Evolutionary conservation across 495 filamentous ascomycete genomes (phyloP).

Genomic region (Podospora pseudocomata): DNA sequence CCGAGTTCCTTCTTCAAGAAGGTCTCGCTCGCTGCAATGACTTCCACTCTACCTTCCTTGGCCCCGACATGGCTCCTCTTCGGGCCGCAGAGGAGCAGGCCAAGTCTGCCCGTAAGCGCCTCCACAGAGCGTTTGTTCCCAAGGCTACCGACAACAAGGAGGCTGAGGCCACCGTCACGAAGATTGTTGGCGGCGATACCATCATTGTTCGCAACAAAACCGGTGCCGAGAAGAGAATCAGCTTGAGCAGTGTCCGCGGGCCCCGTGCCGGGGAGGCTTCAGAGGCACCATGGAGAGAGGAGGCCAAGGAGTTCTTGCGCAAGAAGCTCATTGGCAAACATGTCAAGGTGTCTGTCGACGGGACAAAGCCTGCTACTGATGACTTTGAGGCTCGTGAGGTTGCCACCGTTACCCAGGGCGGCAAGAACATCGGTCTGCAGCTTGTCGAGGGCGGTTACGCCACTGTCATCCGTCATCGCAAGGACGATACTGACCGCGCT

Average conservation of each 20-base stretch:
- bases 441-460: constrained; percentile 89
- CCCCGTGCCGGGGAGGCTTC: constrained; percentile 60
- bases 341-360: constrained; percentile 80
- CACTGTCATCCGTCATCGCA: constrained; percentile 88
- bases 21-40: constrained; percentile 91
- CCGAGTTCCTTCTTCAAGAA: constrained; percentile 77
- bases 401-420: constrained; percentile 74
- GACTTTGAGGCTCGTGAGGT: constrained; percentile 94
- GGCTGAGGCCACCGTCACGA: constrained; percentile 74
- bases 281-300: constrained; percentile 79
- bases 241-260: constrained; percentile 85
- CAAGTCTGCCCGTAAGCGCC: constrained; percentile 63
- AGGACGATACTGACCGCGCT: constrained; percentile 87
- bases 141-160: constrained; percentile 55
- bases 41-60: constrained; percentile 86
- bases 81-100: constrained; percentile 85
- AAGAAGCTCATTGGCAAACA: constrained; percentile 96
- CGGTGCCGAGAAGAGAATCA: constrained; percentile 83
- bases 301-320: constrained; percentile 92
- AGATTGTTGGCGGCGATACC: constrained; percentile 85
- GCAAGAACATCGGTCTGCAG: constrained; percentile 79
- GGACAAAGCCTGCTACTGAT: constrained; percentile 83
- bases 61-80: constrained; percentile 75
- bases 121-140: constrained; percentile 75
- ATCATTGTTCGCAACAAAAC: constrained; percentile 78